Percentiles rank a stretch among this genome's conserved stretches.
phyloP scores from a whole-genome alignment of 1,284 basidiomycete species.

The Tilletia setariae region DNA sequence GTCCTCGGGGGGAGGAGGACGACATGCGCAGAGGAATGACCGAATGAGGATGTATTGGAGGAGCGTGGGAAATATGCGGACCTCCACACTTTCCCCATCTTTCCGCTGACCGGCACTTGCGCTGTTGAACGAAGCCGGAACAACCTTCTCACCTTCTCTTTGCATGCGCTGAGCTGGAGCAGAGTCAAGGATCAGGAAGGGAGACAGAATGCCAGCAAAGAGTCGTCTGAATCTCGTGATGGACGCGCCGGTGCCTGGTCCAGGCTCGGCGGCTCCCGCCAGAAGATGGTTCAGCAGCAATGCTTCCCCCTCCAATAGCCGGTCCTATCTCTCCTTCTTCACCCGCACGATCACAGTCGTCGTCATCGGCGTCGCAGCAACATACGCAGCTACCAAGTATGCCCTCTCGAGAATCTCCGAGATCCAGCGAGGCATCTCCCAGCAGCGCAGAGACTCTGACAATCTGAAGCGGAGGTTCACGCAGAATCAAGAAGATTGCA shows the following conservation, averaged over 20 bases:
- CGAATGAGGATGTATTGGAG: no score
- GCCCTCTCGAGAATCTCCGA: constrained; percentile 3
- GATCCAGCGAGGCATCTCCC: background rate
- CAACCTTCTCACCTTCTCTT: no score
- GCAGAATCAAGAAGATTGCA: constrained; percentile 76
- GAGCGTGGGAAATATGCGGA: no score
- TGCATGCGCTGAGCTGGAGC: background rate
- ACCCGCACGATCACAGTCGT: constrained; percentile 2
- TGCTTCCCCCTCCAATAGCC: background rate
- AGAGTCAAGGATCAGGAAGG: background rate
- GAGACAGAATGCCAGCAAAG: background rate
- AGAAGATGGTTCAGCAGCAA: constrained; percentile 2
- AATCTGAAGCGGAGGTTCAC: constrained; percentile 74
- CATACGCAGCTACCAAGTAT: background rate
- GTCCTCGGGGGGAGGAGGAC: no score
- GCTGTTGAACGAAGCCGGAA: no score
- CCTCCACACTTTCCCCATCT: no score
- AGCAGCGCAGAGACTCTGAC: background rate
- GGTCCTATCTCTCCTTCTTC: constrained; percentile 16
- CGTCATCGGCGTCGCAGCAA: background rate
- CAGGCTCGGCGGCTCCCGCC: background rate
- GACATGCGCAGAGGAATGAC: no score
- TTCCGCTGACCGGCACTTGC: no score
- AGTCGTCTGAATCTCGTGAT: constrained; percentile 6
- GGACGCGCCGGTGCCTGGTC: constrained; percentile 14